A percentile compares a stretch with the other conserved stretches of the same genome.
phyloP scores from a whole-genome alignment of 129 eudicot genomes.

The Lonicera japonica region DNA sequence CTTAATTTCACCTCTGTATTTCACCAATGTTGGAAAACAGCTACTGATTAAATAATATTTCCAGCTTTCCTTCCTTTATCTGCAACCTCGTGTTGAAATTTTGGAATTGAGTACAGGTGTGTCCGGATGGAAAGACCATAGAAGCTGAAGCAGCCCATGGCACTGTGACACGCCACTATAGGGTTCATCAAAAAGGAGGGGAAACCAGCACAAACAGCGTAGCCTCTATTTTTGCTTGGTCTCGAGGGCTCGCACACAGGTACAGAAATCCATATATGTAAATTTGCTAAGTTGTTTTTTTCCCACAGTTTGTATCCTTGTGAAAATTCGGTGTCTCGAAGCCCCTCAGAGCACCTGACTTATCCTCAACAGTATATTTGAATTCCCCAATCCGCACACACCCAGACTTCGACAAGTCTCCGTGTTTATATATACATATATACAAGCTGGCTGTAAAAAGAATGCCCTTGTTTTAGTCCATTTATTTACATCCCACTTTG shows the following conservation, averaged over 20 bases:
- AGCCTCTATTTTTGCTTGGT: conserved; percentile 94
- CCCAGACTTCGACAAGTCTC: too few species aligned
- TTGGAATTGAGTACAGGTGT: conserved; percentile 38
- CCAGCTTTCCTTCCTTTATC: neutral
- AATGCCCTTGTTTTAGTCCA: too few species aligned
- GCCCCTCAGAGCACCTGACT: too few species aligned
- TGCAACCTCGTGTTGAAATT: neutral
- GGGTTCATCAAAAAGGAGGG: conserved; percentile 88
- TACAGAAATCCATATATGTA: neutral
- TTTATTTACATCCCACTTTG: too few species aligned
- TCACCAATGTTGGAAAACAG: too few species aligned
- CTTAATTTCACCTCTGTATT: neutral
- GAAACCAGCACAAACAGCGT: conserved; percentile 94
- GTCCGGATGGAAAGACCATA: conserved; percentile 95
- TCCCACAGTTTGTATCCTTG: too few species aligned
- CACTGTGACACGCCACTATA: conserved; percentile 83
- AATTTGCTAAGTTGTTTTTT: neutral
- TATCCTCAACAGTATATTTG: too few species aligned
- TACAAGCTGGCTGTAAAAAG: too few species aligned
- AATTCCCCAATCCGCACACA: too few species aligned
- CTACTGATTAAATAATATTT: too few species aligned
- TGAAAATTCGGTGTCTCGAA: too few species aligned
- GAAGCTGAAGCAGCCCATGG: conserved; percentile 98
- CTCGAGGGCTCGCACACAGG: conserved; percentile 95
- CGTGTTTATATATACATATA: too few species aligned